Percentiles rank a stretch among this genome's conserved stretches.
These are phyloP conservation scores for Sphaerulina musiva DNA, from an alignment of 2,329 filamentous ascomycete species.

Conservation along the genomic window DNA sequence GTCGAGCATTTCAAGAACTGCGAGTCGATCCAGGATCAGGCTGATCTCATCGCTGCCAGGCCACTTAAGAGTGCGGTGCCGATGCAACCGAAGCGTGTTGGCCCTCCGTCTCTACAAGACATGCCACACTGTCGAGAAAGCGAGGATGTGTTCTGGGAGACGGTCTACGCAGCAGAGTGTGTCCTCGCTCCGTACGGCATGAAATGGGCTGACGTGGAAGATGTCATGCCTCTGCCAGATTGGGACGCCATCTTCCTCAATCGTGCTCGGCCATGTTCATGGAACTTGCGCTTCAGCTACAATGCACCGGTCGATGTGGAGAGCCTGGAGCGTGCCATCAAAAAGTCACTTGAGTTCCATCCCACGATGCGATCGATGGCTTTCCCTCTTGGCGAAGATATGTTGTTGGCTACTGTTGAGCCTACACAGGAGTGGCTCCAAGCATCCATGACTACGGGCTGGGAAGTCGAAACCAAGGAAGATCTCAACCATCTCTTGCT, in stretches of 20 bases:
- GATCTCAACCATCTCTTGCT: conserved; percentile 27
- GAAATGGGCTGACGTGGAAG: conserved; percentile 32
- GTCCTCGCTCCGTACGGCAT: conserved; percentile 25
- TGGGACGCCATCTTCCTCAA: conserved; percentile 32
- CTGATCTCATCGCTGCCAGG: conserved; percentile 28
- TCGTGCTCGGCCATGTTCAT: conserved; percentile 27
- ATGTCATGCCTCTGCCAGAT: conserved; percentile 31
- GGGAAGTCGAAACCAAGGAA: conserved; percentile 28
- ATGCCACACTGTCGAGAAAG: conserved; percentile 28
- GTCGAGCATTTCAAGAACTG: conserved; percentile 32
- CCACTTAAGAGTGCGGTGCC: conserved; percentile 17
- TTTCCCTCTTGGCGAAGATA: conserved; percentile 25
- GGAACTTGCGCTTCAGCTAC: conserved; percentile 32
- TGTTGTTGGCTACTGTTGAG: conserved; percentile 27
- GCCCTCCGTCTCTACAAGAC: conserved; percentile 28
- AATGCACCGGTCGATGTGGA: conserved; percentile 21
- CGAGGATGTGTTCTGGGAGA: conserved; percentile 22
- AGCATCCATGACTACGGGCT: conserved; percentile 28
- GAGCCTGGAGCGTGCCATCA: conserved; percentile 25
- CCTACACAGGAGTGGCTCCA: conserved; percentile 26
- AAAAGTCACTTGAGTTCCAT: conserved; percentile 27
- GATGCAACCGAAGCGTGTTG: conserved; percentile 22
- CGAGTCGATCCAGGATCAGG: conserved; percentile 30
- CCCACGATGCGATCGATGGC: conserved; percentile 29
- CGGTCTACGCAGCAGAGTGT: conserved; percentile 22